Evolutionary conservation across 805 yeast genomes (phyloP).

Genomic region (Torulaspora quercuum): DNA sequence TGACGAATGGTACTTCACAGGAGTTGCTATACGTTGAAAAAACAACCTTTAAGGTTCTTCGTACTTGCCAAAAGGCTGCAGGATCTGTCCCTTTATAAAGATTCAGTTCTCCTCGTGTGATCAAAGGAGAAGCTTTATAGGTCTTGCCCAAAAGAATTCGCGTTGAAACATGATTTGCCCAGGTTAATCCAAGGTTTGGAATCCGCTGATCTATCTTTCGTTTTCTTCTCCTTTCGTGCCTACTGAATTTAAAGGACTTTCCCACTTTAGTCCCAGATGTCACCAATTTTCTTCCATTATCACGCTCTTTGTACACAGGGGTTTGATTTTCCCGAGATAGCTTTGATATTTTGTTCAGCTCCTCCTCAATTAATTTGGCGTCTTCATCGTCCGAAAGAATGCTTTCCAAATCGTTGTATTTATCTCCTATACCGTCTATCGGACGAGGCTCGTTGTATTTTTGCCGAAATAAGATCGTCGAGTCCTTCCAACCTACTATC

Average conservation of each 20-base stretch:
- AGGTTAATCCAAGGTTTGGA: constrained; percentile 54
- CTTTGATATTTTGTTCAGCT: constrained; percentile 10
- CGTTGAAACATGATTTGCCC: constrained; percentile 52
- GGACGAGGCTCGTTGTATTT: constrained; percentile 15
- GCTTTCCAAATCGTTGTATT: constrained; percentile 11
- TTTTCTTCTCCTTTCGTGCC: constrained; percentile 21
- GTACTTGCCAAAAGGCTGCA: constrained; percentile 32
- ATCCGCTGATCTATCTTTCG: constrained; percentile 37
- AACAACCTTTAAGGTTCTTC: constrained; percentile 40
- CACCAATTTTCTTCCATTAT: not conserved
- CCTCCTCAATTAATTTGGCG: constrained; percentile 25
- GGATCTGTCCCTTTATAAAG: constrained; percentile 36
- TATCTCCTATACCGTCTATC: not conserved
- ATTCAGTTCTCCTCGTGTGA: constrained; percentile 31
- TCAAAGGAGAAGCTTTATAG: constrained; percentile 39
- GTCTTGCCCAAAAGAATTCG: constrained; percentile 47
- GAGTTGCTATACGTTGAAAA: constrained; percentile 39
- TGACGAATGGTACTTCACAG: constrained; percentile 23
- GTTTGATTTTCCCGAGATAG: not conserved
- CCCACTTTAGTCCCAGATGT: no score
- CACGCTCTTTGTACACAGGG: no score
- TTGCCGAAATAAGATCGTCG: constrained; percentile 36
- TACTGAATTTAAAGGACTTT: constrained; percentile 1
- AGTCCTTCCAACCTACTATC: constrained; percentile 70
- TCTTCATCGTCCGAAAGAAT: constrained; percentile 35